These are phyloP conservation scores for Perkinsus olseni DNA, from an alignment of 169 alveolate species.

Conservation along the genomic window DNA sequence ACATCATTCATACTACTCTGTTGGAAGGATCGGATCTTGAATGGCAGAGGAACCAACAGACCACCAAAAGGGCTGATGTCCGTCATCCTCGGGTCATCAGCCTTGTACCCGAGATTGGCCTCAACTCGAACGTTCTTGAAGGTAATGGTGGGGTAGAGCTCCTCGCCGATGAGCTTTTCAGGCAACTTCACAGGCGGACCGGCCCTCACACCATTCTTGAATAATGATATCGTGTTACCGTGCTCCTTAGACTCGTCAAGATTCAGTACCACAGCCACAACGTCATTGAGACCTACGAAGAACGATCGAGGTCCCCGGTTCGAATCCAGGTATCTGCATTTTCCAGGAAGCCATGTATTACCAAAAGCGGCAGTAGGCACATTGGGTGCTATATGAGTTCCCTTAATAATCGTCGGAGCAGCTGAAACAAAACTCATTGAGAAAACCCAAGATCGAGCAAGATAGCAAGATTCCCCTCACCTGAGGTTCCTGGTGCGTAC, in stretches of 20 bases:
- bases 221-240: neutral
- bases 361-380: neutral
- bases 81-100: neutral
- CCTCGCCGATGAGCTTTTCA: neutral
- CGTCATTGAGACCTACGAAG: neutral
- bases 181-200: neutral
- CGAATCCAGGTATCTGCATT: neutral
- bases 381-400: neutral
- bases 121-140: neutral
- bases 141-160: neutral
- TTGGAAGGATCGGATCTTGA: neutral
- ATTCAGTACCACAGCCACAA: neutral
- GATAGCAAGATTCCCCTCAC: neutral
- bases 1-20: neutral
- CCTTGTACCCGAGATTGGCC: neutral
- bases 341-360: neutral
- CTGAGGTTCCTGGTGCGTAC: neutral
- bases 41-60: neutral
- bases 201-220: neutral
- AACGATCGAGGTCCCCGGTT: neutral
- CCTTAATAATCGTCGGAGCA: neutral
- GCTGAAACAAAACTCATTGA: neutral
- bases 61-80: neutral
- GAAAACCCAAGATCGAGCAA: neutral
- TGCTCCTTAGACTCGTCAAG: neutral